These are phyloP conservation scores for Vachellia pachyceras DNA, from an alignment of 306 rosid genomes.

Conservation along the genomic window DNA sequence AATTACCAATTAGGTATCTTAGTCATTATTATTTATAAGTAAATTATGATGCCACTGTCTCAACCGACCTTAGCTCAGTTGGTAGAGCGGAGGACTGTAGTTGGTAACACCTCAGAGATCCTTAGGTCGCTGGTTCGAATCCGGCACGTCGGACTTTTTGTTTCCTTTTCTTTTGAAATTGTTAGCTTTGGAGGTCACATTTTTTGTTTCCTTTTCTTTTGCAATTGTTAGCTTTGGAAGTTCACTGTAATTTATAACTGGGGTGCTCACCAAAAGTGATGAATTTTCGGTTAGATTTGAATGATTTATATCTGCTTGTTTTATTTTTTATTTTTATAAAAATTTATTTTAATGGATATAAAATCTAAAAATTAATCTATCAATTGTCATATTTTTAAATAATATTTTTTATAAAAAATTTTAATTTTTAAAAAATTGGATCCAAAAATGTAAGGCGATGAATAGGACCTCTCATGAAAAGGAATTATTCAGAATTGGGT, in stretches of 20 bases:
- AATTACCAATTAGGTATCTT: neutral
- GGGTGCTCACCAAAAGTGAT: too few relatives aligned
- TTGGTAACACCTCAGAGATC: neutral
- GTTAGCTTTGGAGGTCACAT: neutral
- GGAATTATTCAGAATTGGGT: neutral
- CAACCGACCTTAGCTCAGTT: conserved; percentile 47
- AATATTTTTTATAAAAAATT: too few relatives aligned
- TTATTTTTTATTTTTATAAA: too few relatives aligned
- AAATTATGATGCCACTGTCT: rapidly evolving
- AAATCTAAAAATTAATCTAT: too few relatives aligned
- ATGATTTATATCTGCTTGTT: too few relatives aligned
- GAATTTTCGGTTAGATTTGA: too few relatives aligned
- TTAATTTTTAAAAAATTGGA: too few relatives aligned
- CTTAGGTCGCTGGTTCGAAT: conserved; percentile 49
- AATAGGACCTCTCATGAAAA: conserved; percentile 13
- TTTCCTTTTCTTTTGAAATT: neutral
- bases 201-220: conserved; percentile 2
- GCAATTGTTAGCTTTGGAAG: too few relatives aligned
- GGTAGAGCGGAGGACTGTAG: conserved; percentile 50
- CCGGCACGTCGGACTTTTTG: conserved; percentile 38
- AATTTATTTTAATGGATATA: too few relatives aligned
- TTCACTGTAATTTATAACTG: too few relatives aligned
- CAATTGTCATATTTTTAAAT: too few relatives aligned
- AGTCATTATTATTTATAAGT: neutral
- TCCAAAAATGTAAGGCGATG: neutral